A percentile compares a stretch with the other conserved stretches of the same genome.
phyloP scores from a whole-genome alignment of 257 asterid genomes.

The Salvia hispanica region DNA sequence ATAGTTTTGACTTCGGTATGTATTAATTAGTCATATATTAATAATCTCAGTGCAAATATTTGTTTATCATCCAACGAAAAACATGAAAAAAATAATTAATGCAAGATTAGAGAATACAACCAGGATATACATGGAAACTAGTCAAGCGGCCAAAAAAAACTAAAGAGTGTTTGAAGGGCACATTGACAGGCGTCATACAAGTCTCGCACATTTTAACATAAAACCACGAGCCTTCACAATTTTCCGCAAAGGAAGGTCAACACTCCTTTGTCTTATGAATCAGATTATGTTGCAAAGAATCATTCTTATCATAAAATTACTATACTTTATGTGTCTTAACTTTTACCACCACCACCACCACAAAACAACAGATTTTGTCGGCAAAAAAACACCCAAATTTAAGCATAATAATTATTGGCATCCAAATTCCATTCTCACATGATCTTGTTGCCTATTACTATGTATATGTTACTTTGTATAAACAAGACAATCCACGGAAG shows the following conservation, averaged over 20 bases:
- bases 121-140: neutral
- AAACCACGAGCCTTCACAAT: neutral
- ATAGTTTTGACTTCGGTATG: neutral
- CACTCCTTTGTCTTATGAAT: neutral
- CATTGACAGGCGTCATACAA: neutral
- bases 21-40: slow-evolving; percentile 23
- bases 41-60: slow-evolving; percentile 13
- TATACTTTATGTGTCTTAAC: neutral
- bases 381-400: slow-evolving; percentile 15
- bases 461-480: neutral
- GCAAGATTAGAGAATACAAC: neutral
- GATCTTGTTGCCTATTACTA: slow-evolving; percentile 15
- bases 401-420: slow-evolving; percentile 2
- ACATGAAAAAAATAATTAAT: slow-evolving; percentile 5
- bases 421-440: neutral
- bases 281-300: neutral
- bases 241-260: neutral
- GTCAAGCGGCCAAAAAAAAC: slow-evolving; percentile 9
- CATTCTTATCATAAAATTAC: neutral
- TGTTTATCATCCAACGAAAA: neutral
- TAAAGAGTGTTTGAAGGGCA: neutral
- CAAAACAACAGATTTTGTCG: neutral
- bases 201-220: slow-evolving; percentile 15
- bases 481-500: neutral
- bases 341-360: slow-evolving; percentile 1